phyloP scores from a whole-genome alignment of 148 eudicot genomes.

The Diospyros lotus region DNA sequence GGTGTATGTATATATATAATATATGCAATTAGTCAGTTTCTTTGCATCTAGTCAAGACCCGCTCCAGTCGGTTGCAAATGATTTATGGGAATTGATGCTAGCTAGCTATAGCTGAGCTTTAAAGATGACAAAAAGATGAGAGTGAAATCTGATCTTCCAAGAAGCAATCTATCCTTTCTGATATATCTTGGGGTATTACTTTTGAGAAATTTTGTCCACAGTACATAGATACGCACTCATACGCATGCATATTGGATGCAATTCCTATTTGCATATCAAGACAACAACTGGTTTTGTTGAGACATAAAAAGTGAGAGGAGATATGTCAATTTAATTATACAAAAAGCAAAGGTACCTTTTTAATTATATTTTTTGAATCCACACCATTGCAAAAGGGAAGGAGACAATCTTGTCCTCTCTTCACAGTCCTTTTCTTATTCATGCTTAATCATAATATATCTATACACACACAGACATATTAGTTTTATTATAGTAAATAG shows the following conservation, averaged over 20 bases:
- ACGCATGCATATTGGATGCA: no score
- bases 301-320: not conserved
- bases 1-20: no score
- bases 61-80: not conserved
- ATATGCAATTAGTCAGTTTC: no score
- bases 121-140: not conserved
- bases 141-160: not conserved
- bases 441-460: not conserved
- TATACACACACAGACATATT: no score
- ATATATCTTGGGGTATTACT: not conserved
- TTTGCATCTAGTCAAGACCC: not conserved
- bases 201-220: not conserved
- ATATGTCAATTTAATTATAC: not conserved
- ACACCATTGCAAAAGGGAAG: not conserved
- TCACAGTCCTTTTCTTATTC: not conserved
- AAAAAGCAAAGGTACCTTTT: not conserved
- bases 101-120: not conserved
- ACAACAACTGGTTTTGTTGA: not conserved
- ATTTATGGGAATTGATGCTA: not conserved
- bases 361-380: not conserved
- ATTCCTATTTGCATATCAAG: not conserved
- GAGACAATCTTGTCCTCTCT: not conserved
- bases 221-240: not conserved
- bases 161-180: not conserved
- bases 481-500: no score